Evolutionary conservation across 2,329 filamentous ascomycete species (phyloP).

Genomic region (Cytospora leucostoma): DNA sequence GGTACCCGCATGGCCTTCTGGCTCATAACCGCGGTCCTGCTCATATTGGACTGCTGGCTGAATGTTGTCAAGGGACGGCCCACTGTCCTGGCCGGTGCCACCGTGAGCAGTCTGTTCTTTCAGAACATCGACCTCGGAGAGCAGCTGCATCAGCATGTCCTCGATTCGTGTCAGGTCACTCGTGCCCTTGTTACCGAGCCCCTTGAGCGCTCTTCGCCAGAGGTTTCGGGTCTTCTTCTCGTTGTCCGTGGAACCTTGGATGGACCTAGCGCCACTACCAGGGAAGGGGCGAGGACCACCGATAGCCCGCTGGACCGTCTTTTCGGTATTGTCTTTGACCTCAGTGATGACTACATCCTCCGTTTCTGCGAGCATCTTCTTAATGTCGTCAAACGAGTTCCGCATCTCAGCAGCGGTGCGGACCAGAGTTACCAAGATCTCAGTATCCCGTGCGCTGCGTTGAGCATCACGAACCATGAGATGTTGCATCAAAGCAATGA

Average conservation of each 20-base stretch:
- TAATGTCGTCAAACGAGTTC: conserved; percentile 93
- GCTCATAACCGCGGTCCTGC: conserved; percentile 76
- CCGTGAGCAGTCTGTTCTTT: conserved; percentile 59
- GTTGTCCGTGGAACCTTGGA: conserved; percentile 60
- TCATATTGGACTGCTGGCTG: conserved; percentile 64
- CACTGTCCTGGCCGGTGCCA: conserved; percentile 50
- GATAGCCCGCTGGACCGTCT: conserved; percentile 78
- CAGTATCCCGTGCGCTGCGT: conserved; percentile 91
- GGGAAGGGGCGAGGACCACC: conserved; percentile 86
- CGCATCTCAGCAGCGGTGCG: conserved; percentile 96
- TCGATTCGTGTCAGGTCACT: conserved; percentile 88
- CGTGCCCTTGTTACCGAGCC: conserved; percentile 81
- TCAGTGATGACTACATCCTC: conserved; percentile 86
- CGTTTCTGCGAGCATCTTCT: conserved; percentile 85
- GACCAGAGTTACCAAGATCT: conserved; percentile 92
- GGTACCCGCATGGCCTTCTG: conserved; percentile 76
- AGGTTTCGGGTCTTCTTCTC: conserved; percentile 82
- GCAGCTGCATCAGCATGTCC: conserved; percentile 86
- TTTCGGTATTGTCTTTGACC: conserved; percentile 85
- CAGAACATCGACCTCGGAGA: conserved; percentile 86
- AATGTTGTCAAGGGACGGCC: conserved; percentile 69
- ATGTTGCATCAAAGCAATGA: conserved; percentile 97
- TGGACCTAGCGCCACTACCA: conserved; percentile 60
- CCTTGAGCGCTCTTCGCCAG: conserved; percentile 92
- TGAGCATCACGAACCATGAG: conserved; percentile 96